Percentiles rank a stretch among this genome's conserved stretches.
These are phyloP conservation scores for Onygenales sp. DNA, from an alignment of 2,329 filamentous ascomycete species.

Conservation along the genomic window DNA sequence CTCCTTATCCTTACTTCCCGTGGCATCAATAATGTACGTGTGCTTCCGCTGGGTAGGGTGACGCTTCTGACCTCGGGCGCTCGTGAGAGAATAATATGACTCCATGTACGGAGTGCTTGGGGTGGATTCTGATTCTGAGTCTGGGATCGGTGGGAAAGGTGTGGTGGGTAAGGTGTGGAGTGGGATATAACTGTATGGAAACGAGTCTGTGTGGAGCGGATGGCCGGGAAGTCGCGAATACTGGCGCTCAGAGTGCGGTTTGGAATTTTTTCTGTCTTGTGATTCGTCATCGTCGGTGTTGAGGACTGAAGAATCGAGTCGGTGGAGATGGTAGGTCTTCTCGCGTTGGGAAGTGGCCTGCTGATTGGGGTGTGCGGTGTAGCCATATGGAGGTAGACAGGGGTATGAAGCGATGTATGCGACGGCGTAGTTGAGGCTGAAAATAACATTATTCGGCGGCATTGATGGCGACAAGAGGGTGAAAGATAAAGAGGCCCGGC, in stretches of 20 bases:
- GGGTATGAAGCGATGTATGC: slow-evolving; percentile 47
- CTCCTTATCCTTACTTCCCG: slow-evolving; percentile 26
- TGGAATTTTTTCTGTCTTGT: slow-evolving; percentile 2
- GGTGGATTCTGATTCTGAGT: neutral
- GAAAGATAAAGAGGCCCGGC: slow-evolving; percentile 18
- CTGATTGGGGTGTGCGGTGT: slow-evolving; percentile 7
- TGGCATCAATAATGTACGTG: slow-evolving; percentile 27
- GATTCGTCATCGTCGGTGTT: slow-evolving; percentile 3
- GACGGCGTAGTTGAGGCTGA: slow-evolving; percentile 41
- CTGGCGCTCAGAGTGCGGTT: neutral
- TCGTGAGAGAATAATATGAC: neutral
- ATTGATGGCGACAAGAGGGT: slow-evolving; percentile 10
- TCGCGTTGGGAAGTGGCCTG: neutral
- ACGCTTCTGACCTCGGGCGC: neutral
- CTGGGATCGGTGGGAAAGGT: slow-evolving; percentile 4
- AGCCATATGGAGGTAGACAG: slow-evolving; percentile 38
- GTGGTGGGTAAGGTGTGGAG: slow-evolving; percentile 16
- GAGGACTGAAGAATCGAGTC: slow-evolving; percentile 1
- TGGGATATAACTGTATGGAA: slow-evolving; percentile 22
- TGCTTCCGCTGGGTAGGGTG: slow-evolving; percentile 2
- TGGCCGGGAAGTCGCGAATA: slow-evolving; percentile 27
- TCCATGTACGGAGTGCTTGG: neutral
- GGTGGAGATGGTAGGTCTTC: slow-evolving; percentile 3
- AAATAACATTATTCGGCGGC: slow-evolving; percentile 16
- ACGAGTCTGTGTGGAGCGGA: slow-evolving; percentile 26